Evolutionary conservation across 805 yeast genomes (phyloP).

Genomic region (Wickerhamiella sorbophila): DNA sequence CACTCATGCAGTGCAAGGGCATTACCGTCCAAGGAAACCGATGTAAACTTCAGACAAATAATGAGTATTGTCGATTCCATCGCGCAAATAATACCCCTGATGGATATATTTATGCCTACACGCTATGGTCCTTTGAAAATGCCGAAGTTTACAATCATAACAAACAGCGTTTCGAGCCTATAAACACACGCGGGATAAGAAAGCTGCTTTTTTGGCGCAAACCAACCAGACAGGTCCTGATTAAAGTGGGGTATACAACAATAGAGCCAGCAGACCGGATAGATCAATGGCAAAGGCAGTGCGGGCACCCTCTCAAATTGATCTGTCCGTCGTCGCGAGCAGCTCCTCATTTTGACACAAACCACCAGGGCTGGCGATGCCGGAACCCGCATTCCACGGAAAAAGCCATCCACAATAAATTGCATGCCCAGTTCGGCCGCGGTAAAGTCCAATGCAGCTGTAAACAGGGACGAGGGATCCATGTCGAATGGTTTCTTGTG

Average conservation of each 20-base stretch:
- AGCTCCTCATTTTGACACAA: conserved; percentile 7
- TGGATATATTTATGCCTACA: conserved; percentile 22
- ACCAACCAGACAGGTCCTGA: conserved; percentile 11
- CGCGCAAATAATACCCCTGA: conserved; percentile 1
- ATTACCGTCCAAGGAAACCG: conserved; percentile 16
- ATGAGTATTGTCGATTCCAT: conserved; percentile 15
- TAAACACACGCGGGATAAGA: background rate
- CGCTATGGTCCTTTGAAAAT: conserved; percentile 15
- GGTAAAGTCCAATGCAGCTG: conserved; percentile 22
- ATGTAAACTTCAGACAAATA: conserved; percentile 9
- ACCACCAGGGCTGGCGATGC: conserved; percentile 19
- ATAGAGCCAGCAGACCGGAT: conserved; percentile 18
- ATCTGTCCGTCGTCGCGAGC: conserved; percentile 10
- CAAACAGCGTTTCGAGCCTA: conserved; percentile 8
- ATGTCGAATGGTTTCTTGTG: conserved; percentile 22
- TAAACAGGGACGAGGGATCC: conserved; percentile 14
- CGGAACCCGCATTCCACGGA: conserved; percentile 15
- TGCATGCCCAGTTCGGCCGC: conserved; percentile 17
- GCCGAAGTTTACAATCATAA: conserved; percentile 16
- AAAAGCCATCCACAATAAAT: conserved; percentile 13
- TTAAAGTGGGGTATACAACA: conserved; percentile 23
- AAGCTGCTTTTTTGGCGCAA: background rate
- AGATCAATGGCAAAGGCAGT: conserved; percentile 21
- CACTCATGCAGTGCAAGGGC: conserved; percentile 17
- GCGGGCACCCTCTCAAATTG: conserved; percentile 18